Evolutionary conservation across 2,329 filamentous ascomycete genomes (phyloP).

Genomic region (Stagonosporopsis rhizophila): DNA sequence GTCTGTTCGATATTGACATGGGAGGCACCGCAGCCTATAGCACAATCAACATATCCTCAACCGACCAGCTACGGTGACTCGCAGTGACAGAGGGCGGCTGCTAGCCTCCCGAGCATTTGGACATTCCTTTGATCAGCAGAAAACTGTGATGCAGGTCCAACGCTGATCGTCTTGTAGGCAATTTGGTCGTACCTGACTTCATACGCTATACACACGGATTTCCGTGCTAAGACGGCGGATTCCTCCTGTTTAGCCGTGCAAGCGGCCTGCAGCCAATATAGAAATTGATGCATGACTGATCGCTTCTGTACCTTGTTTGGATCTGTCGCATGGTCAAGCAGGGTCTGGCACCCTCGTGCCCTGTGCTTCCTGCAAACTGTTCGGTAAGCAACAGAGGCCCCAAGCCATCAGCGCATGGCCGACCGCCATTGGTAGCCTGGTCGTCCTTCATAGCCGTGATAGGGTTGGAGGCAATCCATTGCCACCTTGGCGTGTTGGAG

Average conservation of each 20-base stretch:
- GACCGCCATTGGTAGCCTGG: constrained; percentile 21
- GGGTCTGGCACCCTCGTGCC: constrained; percentile 24
- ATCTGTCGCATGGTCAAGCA: constrained; percentile 23
- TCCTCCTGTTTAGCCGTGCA: constrained; percentile 40
- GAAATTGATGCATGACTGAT: constrained; percentile 19
- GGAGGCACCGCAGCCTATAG: constrained; percentile 33
- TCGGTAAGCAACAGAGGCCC: constrained; percentile 34
- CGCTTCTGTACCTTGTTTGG: constrained; percentile 27
- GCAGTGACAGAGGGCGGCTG: constrained; percentile 36
- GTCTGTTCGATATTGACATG: constrained; percentile 36
- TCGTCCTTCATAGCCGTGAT: constrained; percentile 12
- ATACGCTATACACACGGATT: constrained; percentile 6
- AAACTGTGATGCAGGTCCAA: constrained; percentile 43
- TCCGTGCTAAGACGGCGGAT: constrained; percentile 23
- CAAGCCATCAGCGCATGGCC: constrained; percentile 24
- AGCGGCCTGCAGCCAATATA: constrained; percentile 27
- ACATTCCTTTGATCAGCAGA: constrained; percentile 30
- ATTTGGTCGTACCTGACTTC: constrained; percentile 23
- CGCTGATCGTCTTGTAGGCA: constrained; percentile 27
- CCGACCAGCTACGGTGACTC: constrained; percentile 27
- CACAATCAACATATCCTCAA: constrained; percentile 23
- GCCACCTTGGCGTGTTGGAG: constrained; percentile 30
- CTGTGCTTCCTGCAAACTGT: constrained; percentile 39
- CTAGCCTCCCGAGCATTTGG: constrained; percentile 22
- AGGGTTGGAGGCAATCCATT: constrained; percentile 39